Percentiles rank a stretch among this genome's conserved stretches.
These are phyloP conservation scores for Conringia planisiliqua DNA, from an alignment of 345 rosid genomes.

Conservation along the genomic window DNA sequence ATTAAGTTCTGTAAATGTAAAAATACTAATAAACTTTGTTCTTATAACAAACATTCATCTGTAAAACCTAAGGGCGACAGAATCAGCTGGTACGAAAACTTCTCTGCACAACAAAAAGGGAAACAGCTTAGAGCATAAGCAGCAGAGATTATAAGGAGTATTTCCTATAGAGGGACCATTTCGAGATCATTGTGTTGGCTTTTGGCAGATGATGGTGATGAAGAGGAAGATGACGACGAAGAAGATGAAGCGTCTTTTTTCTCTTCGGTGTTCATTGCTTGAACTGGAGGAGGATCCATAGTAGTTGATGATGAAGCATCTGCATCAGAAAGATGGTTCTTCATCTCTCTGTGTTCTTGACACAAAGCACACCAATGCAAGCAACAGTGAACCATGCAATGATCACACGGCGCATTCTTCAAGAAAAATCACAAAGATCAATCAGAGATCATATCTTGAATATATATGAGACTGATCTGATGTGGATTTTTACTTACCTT, in stretches of 20 bases:
- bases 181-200: conserved; percentile 41
- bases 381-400: conserved; percentile 80
- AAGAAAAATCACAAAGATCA: background rate
- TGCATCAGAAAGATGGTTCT: conserved; percentile 64
- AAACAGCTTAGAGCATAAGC: conserved; percentile 23
- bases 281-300: conserved; percentile 72
- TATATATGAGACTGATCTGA: background rate
- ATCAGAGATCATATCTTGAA: background rate
- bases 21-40: conserved; percentile 14
- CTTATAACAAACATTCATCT: conserved; percentile 7
- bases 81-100: conserved; percentile 27
- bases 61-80: conserved; percentile 2
- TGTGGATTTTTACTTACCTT: conserved; percentile 43
- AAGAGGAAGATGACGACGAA: conserved; percentile 27
- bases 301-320: conserved; percentile 39
- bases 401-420: conserved; percentile 85
- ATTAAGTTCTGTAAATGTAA: background rate
- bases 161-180: conserved; percentile 51
- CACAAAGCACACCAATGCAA: conserved; percentile 93
- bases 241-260: conserved; percentile 22
- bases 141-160: background rate
- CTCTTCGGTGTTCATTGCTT: conserved; percentile 59
- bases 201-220: conserved; percentile 42
- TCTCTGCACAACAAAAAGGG: conserved; percentile 4
- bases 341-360: conserved; percentile 93